Evolutionary conservation across 306 rosid genomes (phyloP).

Genomic region (Quercus cerris): DNA sequence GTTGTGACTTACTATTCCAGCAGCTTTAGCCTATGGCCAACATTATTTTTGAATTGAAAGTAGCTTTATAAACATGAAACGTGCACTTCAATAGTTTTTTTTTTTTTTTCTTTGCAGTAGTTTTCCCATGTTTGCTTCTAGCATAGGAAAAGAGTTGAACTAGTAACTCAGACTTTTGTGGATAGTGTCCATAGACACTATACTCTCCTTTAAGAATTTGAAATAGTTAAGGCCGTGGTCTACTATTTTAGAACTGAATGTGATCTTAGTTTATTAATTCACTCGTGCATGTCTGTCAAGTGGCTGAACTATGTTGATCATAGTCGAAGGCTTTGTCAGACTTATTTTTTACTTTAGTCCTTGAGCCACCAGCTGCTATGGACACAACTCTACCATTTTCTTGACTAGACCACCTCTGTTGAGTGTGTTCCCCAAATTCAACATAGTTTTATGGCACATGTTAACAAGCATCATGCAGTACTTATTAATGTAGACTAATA

Average conservation of each 20-base stretch:
- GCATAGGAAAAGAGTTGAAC: background rate
- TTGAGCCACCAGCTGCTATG: slow-evolving; percentile 68
- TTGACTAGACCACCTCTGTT: slow-evolving; percentile 41
- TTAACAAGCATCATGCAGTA: no score
- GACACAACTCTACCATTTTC: slow-evolving; percentile 24
- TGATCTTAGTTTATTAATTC: background rate
- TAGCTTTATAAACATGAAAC: background rate
- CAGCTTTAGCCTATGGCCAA: background rate
- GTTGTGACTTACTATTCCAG: background rate
- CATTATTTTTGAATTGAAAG: background rate
- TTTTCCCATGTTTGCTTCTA: background rate
- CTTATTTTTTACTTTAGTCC: slow-evolving; percentile 32
- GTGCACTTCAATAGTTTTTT: background rate
- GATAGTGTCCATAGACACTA: no score
- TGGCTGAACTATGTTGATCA: slow-evolving; percentile 11
- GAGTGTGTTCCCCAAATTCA: slow-evolving; percentile 4
- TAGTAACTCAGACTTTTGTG: no score
- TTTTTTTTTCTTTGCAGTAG: background rate
- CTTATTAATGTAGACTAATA: no score
- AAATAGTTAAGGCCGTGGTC: no score
- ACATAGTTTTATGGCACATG: background rate
- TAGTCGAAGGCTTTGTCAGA: slow-evolving; percentile 27
- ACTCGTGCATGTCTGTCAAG: slow-evolving; percentile 18
- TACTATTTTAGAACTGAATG: background rate
- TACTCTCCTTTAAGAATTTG: no score